A percentile compares a stretch with the other conserved stretches of the same genome.
phyloP scores from a whole-genome alignment of 495 filamentous ascomycete genomes.

The Articulospora tetracladia region DNA sequence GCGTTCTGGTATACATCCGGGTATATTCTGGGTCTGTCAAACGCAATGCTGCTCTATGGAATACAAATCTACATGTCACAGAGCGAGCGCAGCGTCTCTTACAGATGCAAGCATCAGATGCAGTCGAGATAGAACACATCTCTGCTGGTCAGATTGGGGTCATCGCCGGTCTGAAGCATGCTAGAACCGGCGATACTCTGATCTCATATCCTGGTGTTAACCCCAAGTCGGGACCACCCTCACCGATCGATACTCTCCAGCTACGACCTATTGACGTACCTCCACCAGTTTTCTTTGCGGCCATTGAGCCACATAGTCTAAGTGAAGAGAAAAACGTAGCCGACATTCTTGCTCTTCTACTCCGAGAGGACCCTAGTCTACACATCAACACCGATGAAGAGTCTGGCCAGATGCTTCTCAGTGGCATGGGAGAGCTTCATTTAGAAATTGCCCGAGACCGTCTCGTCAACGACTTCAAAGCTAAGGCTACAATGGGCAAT shows the following conservation, averaged over 20 bases:
- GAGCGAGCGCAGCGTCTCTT: conserved; percentile 80
- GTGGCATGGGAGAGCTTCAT: conserved; percentile 98
- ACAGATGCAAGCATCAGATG: conserved; percentile 88
- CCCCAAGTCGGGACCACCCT: conserved; percentile 58
- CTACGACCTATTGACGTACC: conserved; percentile 86
- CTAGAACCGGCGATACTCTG: conserved; percentile 90
- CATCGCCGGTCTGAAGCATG: conserved; percentile 81
- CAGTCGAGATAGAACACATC: conserved; percentile 77
- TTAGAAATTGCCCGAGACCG: conserved; percentile 91
- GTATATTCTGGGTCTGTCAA: conserved; percentile 84
- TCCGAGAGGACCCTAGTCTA: conserved; percentile 94
- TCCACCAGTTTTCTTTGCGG: conserved; percentile 92
- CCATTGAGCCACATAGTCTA: conserved; percentile 79
- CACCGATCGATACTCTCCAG: conserved; percentile 68
- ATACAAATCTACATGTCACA: conserved; percentile 78
- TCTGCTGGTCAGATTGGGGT: conserved; percentile 92
- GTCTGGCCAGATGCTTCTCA: conserved; percentile 86
- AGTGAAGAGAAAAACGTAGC: conserved; percentile 74
- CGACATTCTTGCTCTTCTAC: conserved; percentile 68
- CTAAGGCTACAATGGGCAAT: conserved; percentile 82
- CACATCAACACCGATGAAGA: conserved; percentile 82
- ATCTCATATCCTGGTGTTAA: conserved; percentile 64
- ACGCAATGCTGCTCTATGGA: conserved; percentile 73
- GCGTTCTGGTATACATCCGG: conserved; percentile 86
- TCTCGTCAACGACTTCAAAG: conserved; percentile 84